Conservation (phyloP, 129 eudicot genomes). For the Apium graveolens region DNA sequence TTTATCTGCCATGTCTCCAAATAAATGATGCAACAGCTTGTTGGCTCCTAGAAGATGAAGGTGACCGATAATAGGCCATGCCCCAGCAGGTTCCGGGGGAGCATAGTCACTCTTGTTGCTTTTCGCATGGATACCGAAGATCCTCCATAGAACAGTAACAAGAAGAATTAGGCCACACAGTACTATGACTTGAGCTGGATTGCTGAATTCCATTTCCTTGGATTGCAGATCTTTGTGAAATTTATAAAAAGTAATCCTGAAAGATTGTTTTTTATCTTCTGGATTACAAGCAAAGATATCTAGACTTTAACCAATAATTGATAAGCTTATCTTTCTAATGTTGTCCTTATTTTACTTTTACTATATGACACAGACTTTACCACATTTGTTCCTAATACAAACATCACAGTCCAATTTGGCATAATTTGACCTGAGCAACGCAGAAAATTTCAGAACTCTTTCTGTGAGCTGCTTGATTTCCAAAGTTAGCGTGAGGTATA, state of each 20-base stretch:
- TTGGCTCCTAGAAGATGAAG: constrained; percentile 12
- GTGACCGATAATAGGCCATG: constrained; percentile 20
- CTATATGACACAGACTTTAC: no score
- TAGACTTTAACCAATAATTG: background rate
- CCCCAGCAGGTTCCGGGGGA: constrained; percentile 11
- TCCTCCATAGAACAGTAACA: background rate
- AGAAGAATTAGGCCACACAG: background rate
- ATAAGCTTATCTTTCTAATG: no score
- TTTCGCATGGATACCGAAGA: background rate
- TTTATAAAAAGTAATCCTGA: background rate
- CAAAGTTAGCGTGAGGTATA: no score
- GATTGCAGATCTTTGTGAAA: background rate
- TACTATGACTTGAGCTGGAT: background rate
- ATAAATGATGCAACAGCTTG: constrained; percentile 12
- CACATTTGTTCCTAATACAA: no score
- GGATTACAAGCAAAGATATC: no score
- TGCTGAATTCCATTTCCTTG: background rate
- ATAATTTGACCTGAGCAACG: no score
- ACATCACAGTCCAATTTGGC: no score
- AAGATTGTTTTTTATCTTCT: no score
- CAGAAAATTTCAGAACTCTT: no score
- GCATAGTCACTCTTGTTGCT: background rate
- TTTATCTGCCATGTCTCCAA: constrained; percentile 25
- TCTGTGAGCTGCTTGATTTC: no score
- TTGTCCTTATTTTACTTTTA: no score